Percentiles rank a stretch among this genome's conserved stretches.
Evolutionary conservation across 2,329 filamentous ascomycete species (phyloP).

Genomic region (Dactylellina cionopaga): DNA sequence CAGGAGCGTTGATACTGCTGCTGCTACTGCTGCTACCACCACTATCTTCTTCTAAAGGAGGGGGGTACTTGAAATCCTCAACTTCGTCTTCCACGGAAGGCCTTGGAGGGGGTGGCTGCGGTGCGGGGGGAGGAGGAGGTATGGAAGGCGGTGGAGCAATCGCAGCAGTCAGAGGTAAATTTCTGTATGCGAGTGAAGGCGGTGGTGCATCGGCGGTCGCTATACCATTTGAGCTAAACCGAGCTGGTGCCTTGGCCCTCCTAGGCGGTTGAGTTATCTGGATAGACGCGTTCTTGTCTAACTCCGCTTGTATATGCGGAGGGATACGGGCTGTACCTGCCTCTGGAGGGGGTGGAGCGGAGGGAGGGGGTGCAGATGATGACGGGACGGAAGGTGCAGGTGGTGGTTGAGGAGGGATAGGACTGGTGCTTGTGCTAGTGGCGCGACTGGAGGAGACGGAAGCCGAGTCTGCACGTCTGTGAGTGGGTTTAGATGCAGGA

Average conservation of each 20-base stretch:
- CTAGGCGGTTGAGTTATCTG: constrained; percentile 49
- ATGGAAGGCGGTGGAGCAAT: constrained; percentile 46
- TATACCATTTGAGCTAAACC: constrained; percentile 58
- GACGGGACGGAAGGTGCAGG: constrained; percentile 27
- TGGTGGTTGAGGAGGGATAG: constrained; percentile 19
- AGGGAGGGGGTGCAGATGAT: constrained; percentile 26
- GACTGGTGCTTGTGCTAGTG: constrained; percentile 25
- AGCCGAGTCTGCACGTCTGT: constrained; percentile 39
- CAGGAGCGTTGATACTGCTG: constrained; percentile 9
- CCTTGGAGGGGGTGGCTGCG: constrained; percentile 45
- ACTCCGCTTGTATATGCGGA: constrained; percentile 51
- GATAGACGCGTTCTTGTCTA: constrained; percentile 52
- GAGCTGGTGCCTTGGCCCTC: constrained; percentile 53
- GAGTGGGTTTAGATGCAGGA: constrained; percentile 32
- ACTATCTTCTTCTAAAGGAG: constrained; percentile 36
- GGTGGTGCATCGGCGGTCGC: constrained; percentile 57
- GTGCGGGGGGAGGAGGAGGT: constrained; percentile 51
- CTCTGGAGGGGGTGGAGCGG: constrained; percentile 44
- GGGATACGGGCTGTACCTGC: constrained; percentile 45
- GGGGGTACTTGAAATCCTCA: constrained; percentile 47
- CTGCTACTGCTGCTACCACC: not conserved
- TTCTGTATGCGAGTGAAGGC: constrained; percentile 56
- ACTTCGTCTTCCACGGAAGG: constrained; percentile 46
- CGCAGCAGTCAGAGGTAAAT: constrained; percentile 53
- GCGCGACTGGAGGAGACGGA: constrained; percentile 23